These are phyloP conservation scores for Digitaria exilis DNA, from an alignment of 202 grass and related monocot genomes.

Conservation along the genomic window DNA sequence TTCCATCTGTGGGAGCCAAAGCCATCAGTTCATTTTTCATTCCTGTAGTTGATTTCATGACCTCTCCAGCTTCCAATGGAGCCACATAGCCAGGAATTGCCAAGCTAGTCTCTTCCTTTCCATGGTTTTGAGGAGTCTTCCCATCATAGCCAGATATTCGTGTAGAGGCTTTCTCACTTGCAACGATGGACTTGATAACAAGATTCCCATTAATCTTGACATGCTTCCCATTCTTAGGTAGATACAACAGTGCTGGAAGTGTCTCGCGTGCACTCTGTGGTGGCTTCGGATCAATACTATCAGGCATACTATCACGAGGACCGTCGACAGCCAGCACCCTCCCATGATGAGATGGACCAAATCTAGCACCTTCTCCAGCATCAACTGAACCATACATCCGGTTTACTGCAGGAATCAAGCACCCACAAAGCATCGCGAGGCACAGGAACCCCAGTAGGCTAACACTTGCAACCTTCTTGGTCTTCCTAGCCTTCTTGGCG, in stretches of 20 bases:
- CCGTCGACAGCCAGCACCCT: constrained; percentile 56
- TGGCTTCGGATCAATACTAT: constrained; percentile 34
- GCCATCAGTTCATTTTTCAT: constrained; percentile 40
- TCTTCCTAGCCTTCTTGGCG: constrained; percentile 62
- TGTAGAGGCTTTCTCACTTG: constrained; percentile 56
- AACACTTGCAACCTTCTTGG: constrained; percentile 75
- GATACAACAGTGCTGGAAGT: constrained; percentile 60
- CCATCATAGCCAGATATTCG: constrained; percentile 12
- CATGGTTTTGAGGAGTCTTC: constrained; percentile 26
- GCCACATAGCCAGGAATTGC: constrained; percentile 56
- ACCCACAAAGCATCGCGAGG: constrained; percentile 46
- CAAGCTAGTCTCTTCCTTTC: constrained; percentile 50
- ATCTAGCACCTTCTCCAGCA: constrained; percentile 11
- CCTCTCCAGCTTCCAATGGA: constrained; percentile 36
- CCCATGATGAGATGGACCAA: constrained; percentile 39
- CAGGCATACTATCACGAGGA: constrained; percentile 4
- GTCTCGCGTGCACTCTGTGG: constrained; percentile 39
- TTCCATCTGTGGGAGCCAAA: constrained; percentile 53
- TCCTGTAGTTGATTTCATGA: constrained; percentile 22
- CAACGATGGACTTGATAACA: constrained; percentile 69
- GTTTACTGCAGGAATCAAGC: constrained; percentile 47
- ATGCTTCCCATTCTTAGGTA: constrained; percentile 74
- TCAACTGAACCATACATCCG: constrained; percentile 29
- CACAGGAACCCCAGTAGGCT: constrained; percentile 60
- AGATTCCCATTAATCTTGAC: constrained; percentile 80